Base-by-base conservation (phyloP, 345 rosid species). In the Eucalyptus tenuipes region DNA sequence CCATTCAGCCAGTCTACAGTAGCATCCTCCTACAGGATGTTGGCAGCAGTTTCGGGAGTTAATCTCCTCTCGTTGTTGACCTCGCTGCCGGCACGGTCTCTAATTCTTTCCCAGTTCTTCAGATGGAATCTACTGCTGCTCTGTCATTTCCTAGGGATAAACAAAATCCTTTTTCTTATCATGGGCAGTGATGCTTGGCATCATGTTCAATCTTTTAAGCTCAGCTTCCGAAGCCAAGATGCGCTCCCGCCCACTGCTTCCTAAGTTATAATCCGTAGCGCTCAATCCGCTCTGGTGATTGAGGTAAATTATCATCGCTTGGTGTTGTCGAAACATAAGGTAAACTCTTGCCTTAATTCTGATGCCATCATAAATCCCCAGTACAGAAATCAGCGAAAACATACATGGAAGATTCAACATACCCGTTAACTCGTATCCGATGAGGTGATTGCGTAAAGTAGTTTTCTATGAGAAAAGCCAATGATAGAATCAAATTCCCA, bases 181-280 rank as follows among this genome's bases (percentile, higher is more conserved):
- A 64, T 90, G 89, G 40, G 40, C 27, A 88, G 47, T 88, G 90
- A 90, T 89, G 20, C 25, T 86, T 33, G 89, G 50, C 31, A 61
- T 85, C 75, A 50, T 53, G 57, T 89, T 68, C 84, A 90, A 85
- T 49, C 91, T 89, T 71, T 91, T 92, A 47, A 49, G 75, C 85
- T 79, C 87, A 84, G 49, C 42, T 81, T 92, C 89, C 57, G 92
- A 88, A 87, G 88, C 88, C 33, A 86, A 52, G 64, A 79, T 48
- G n/a, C 47, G 42, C 48, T 88, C 91, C 89, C 49, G 64, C 42
- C 85, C 90, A 86, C 49, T 59, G 27, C 80, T 88, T 90, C 88
- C 91, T 15, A 47, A 84, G 13, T 66, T 87, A 71, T 91, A n/a
- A 64, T 14, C 29, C 29, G 2, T 55, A 55, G 29, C 3, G 6